Conservation (phyloP, 148 eudicot genomes). For the Simmondsia chinensis region DNA sequence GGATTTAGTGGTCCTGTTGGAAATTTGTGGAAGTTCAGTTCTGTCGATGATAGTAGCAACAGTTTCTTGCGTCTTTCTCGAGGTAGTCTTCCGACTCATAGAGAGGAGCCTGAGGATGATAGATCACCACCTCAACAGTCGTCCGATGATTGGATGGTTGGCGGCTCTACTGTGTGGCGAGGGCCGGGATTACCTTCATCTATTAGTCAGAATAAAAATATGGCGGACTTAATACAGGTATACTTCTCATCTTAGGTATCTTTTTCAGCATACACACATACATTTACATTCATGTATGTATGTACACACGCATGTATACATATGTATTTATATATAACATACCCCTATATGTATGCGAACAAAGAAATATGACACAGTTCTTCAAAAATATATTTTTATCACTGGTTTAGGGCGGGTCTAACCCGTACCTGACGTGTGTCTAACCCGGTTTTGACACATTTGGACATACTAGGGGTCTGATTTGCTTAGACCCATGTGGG, state of each 20-base stretch:
- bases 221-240: slow-evolving; percentile 50
- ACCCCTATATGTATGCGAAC: no score
- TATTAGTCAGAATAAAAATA: slow-evolving; percentile 29
- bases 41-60: slow-evolving; percentile 42
- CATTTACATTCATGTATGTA: no score
- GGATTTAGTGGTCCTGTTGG: slow-evolving; percentile 19
- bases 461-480: no score
- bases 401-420: no score
- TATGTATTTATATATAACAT: no score
- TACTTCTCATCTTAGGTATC: slow-evolving; percentile 8
- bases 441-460: no score
- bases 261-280: no score
- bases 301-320: no score
- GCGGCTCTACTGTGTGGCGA: slow-evolving; percentile 16
- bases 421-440: no score
- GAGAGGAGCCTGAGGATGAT: slow-evolving; percentile 83
- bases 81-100: slow-evolving; percentile 66
- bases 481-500: no score
- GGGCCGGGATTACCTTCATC: slow-evolving; percentile 24
- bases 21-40: slow-evolving; percentile 31
- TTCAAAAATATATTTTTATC: no score
- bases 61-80: slow-evolving; percentile 30
- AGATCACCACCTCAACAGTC: slow-evolving; percentile 39
- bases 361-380: no score
- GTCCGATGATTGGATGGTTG: slow-evolving; percentile 31